A percentile compares a stretch with the other conserved stretches of the same genome.
These are phyloP conservation scores for Crithidia expoeki DNA, from an alignment of 208 protist species.

Conservation along the genomic window DNA sequence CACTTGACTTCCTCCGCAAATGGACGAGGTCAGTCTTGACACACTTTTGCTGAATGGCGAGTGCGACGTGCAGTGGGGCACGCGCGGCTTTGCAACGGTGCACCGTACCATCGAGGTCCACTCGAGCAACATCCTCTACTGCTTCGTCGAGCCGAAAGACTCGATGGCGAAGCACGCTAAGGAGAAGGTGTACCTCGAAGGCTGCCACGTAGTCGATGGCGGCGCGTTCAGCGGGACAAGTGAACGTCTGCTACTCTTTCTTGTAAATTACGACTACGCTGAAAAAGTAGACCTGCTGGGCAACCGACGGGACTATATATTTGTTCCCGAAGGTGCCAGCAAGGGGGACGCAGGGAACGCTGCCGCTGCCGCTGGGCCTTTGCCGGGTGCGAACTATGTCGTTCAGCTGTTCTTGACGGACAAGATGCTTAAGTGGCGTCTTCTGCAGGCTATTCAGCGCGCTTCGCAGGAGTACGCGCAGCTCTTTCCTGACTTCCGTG, in stretches of 20 bases:
- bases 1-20: neutral
- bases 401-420: slow-evolving; percentile 38
- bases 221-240: slow-evolving; percentile 28
- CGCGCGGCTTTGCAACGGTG: slow-evolving; percentile 16
- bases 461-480: slow-evolving; percentile 34
- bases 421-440: slow-evolving; percentile 65
- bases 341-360: neutral
- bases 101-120: slow-evolving; percentile 65
- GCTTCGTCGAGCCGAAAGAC: slow-evolving; percentile 58
- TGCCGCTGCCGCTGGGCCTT: neutral
- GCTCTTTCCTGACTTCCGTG: slow-evolving; percentile 9
- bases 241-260: slow-evolving; percentile 48
- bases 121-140: slow-evolving; percentile 58
- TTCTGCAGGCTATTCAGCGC: slow-evolving; percentile 40
- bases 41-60: slow-evolving; percentile 51
- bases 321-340: slow-evolving; percentile 10
- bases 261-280: slow-evolving; percentile 53
- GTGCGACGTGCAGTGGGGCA: slow-evolving; percentile 42
- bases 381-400: slow-evolving; percentile 24
- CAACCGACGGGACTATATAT: slow-evolving; percentile 36
- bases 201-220: slow-evolving; percentile 54
- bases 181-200: slow-evolving; percentile 59
- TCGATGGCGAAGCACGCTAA: slow-evolving; percentile 67
- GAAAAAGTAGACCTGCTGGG: slow-evolving; percentile 49
- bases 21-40: slow-evolving; percentile 46